Evolutionary conservation across 441 rosid species (phyloP).

Genomic region (Manihot esculenta): DNA sequence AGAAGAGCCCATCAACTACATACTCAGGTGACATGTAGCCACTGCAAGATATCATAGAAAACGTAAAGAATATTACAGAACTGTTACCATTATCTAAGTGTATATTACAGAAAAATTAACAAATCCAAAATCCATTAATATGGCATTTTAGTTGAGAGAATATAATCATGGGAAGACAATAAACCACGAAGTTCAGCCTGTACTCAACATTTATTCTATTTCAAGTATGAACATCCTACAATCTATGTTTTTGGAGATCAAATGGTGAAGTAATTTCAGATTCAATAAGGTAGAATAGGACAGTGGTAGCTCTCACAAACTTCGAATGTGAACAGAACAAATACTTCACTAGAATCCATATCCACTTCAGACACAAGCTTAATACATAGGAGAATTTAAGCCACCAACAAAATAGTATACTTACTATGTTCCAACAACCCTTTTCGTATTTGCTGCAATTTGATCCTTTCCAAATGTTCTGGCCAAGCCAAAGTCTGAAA

Average conservation of each 20-base stretch:
- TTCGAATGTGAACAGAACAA: neutral
- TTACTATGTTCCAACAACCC: slow-evolving; percentile 28
- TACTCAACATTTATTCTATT: neutral
- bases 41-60: slow-evolving; percentile 6
- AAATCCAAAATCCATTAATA: neutral
- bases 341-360: neutral
- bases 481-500: slow-evolving; percentile 36
- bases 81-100: neutral
- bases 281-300: neutral
- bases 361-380: neutral
- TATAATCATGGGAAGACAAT: neutral
- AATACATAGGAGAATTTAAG: neutral
- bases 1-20: slow-evolving; percentile 10
- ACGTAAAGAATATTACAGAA: neutral
- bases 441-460: slow-evolving; percentile 19
- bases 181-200: neutral
- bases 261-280: neutral
- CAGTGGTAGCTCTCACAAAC: neutral
- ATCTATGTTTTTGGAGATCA: neutral
- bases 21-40: slow-evolving; percentile 23
- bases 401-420: neutral
- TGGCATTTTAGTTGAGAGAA: neutral
- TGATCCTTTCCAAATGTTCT: slow-evolving; percentile 26
- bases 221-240: neutral
- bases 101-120: too few species aligned